These are phyloP conservation scores for Glebionis coronaria DNA, from an alignment of 129 eudicot species.

Conservation along the genomic window DNA sequence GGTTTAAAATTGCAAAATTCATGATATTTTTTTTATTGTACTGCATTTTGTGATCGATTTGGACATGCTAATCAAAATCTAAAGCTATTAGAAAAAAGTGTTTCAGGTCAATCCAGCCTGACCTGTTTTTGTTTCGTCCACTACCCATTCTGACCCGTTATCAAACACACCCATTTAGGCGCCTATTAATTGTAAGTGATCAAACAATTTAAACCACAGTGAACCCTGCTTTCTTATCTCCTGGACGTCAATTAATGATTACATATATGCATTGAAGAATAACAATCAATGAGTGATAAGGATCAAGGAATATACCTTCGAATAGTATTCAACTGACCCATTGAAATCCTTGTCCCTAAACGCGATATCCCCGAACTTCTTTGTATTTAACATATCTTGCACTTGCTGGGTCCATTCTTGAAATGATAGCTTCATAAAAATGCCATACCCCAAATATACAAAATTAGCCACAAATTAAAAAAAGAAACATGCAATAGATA, in stretches of 20 bases:
- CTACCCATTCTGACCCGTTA: no score
- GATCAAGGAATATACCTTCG: conserved; percentile 56
- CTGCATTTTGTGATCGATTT: neutral
- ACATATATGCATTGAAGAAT: neutral
- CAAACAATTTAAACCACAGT: neutral
- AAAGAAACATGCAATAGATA: neutral
- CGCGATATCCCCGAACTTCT: conserved; percentile 93
- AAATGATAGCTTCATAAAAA: conserved; percentile 73
- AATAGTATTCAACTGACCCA: conserved; percentile 73
- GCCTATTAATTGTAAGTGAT: neutral
- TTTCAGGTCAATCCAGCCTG: neutral
- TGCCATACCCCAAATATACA: conserved; percentile 7
- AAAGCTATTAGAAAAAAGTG: neutral
- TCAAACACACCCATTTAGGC: no score
- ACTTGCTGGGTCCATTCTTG: conserved; percentile 99
- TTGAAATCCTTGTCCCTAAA: conserved; percentile 91
- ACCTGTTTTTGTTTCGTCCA: neutral
- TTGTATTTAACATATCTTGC: conserved; percentile 92
- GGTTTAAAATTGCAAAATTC: neutral
- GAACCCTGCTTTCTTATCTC: neutral
- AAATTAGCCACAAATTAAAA: neutral
- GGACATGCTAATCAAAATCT: neutral
- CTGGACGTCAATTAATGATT: conserved; percentile 5
- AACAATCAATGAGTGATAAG: neutral
- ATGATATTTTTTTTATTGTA: neutral